Evolutionary conservation across 169 alveolate genomes (phyloP).

Genomic region (Babesia bigemina): DNA sequence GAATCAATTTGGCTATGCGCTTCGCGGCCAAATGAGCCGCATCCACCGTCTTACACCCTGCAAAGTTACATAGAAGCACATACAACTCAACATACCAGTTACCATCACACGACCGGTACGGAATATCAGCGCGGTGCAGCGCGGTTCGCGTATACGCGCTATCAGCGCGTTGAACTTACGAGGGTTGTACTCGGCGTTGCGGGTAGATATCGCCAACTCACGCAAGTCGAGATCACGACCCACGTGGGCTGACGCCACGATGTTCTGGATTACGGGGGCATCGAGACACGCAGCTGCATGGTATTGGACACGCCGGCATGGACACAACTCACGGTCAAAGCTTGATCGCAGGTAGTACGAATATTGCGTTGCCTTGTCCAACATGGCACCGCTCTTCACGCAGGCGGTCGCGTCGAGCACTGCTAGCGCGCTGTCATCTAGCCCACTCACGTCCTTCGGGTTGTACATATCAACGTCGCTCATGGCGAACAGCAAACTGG

Average conservation of each 20-base stretch:
- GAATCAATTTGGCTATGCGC: constrained; percentile 92
- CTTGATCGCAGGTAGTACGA: constrained; percentile 4
- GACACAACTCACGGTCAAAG: constrained; percentile 7
- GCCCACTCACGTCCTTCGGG: background rate
- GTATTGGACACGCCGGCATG: background rate
- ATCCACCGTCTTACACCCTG: constrained; percentile 89
- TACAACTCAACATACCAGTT: constrained; percentile 83
- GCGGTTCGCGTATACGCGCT: constrained; percentile 94
- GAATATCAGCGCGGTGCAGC: constrained; percentile 94
- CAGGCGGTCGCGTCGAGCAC: constrained; percentile 7
- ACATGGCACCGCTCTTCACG: background rate
- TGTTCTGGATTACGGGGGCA: constrained; percentile 91
- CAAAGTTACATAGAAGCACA: background rate
- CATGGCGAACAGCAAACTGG: background rate
- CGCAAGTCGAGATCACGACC: constrained; percentile 88
- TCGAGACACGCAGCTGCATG: constrained; percentile 3
- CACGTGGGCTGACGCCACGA: constrained; percentile 93
- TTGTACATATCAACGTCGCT: background rate
- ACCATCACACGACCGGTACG: constrained; percentile 95
- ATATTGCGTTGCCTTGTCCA: constrained; percentile 1
- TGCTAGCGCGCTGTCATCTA: constrained; percentile 17
- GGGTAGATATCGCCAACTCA: constrained; percentile 90
- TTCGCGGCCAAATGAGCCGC: constrained; percentile 91
- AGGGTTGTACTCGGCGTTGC: constrained; percentile 97
- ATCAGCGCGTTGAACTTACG: constrained; percentile 95